Percentiles rank a stretch among this genome's conserved stretches.
Conservation (phyloP, 192 early-diverging fungal species). For the Coemansia sp. region DNA sequence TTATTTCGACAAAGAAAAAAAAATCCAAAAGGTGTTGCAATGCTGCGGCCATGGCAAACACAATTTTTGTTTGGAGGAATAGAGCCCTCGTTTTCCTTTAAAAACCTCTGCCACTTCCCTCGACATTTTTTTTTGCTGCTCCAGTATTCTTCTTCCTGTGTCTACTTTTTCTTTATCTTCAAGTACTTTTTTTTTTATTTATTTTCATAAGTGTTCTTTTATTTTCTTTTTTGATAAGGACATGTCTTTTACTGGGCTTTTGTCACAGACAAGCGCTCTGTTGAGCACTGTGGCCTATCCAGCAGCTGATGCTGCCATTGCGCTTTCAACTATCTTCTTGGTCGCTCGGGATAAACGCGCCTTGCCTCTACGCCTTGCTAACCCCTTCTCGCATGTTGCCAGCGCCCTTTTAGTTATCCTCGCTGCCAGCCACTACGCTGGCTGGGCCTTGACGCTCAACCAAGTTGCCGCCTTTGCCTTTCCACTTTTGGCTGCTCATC, state of each 20-base stretch:
- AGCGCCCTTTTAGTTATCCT: slow-evolving; percentile 3
- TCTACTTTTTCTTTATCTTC: too few relatives aligned
- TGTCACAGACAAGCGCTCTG: neutral
- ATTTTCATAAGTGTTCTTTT: neutral
- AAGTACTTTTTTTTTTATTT: too few relatives aligned
- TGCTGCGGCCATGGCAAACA: too few relatives aligned
- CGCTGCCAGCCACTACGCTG: slow-evolving; percentile 1
- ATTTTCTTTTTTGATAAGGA: neutral
- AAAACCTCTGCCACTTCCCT: too few relatives aligned
- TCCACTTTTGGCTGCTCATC: neutral
- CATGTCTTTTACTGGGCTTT: neutral
- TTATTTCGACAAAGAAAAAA: neutral
- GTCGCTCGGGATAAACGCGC: neutral
- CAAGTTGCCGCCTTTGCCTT: slow-evolving; percentile 5
- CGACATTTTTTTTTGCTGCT: too few relatives aligned
- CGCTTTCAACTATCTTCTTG: neutral
- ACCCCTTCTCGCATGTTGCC: slow-evolving; percentile 1
- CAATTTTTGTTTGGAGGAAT: too few relatives aligned
- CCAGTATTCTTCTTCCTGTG: too few relatives aligned
- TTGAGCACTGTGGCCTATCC: neutral
- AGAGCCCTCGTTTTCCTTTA: too few relatives aligned
- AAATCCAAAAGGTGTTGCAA: neutral
- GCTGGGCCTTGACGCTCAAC: neutral
- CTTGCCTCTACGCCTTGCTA: neutral
- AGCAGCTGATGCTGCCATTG: neutral